A percentile compares a stretch with the other conserved stretches of the same genome.
phyloP scores from a whole-genome alignment of 805 yeast species.

The Wickerhamiella nectarea region DNA sequence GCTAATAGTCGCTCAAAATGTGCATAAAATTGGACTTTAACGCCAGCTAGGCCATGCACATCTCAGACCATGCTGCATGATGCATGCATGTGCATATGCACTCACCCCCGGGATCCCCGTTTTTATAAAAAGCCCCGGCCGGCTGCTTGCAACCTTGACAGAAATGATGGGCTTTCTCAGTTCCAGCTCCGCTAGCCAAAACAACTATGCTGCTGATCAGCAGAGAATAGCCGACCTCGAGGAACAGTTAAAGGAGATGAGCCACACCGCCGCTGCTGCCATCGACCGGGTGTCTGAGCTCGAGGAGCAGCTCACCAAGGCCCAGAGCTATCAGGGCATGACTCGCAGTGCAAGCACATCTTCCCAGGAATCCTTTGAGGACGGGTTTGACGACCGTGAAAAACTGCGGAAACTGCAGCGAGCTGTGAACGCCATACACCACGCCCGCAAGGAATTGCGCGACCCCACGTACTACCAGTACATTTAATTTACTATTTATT shows the following conservation, averaged over 20 bases:
- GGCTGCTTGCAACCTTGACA: not conserved
- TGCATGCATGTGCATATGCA: not conserved
- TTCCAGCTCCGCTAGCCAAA: not conserved
- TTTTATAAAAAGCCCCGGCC: not conserved
- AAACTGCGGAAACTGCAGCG: constrained; percentile 14
- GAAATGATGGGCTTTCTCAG: constrained; percentile 6
- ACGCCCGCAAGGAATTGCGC: constrained; percentile 18
- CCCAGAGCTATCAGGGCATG: not conserved
- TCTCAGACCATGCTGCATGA: no score
- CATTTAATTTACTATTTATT: constrained; percentile 9
- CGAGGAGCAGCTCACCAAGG: constrained; percentile 14
- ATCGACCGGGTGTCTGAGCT: constrained; percentile 20
- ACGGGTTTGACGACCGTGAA: not conserved
- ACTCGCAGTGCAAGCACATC: not conserved
- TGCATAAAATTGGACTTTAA: no score
- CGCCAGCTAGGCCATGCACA: no score
- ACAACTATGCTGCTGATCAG: constrained; percentile 2
- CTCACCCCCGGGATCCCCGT: not conserved
- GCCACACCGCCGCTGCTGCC: constrained; percentile 21
- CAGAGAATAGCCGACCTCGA: constrained; percentile 19
- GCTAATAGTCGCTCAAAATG: no score
- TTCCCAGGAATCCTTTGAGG: constrained; percentile 7
- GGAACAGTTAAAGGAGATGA: constrained; percentile 18
- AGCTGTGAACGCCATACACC: constrained; percentile 17
- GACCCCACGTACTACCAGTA: constrained; percentile 18